phyloP scores from a whole-genome alignment of 345 rosid species.

The Eucalyptus paniculata region DNA sequence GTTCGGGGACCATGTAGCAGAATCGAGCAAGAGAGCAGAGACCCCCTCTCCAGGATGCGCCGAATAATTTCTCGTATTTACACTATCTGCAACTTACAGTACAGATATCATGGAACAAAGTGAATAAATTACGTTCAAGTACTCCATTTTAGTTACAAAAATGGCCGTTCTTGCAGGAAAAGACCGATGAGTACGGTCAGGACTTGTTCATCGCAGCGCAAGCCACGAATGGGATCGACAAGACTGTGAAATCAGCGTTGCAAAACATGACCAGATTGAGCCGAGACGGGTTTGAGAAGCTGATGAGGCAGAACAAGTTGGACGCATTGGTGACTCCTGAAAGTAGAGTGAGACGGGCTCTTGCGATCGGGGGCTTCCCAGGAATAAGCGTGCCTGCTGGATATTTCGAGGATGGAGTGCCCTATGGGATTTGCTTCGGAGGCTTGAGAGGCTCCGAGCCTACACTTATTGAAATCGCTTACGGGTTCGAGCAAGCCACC shows the following conservation, averaged over 20 bases:
- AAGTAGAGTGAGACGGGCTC: neutral
- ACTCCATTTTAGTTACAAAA: neutral
- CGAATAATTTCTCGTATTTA: neutral
- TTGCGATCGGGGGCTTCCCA: slow-evolving; percentile 68
- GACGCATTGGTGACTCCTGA: slow-evolving; percentile 43
- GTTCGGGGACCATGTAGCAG: neutral
- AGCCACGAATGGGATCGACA: slow-evolving; percentile 11
- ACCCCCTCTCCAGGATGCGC: neutral
- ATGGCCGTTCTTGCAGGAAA: slow-evolving; percentile 24
- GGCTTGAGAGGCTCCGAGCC: slow-evolving; percentile 62
- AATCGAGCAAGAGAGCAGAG: neutral
- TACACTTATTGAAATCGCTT: slow-evolving; percentile 66
- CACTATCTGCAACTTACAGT: neutral
- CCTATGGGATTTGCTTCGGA: slow-evolving; percentile 56
- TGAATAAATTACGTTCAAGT: neutral
- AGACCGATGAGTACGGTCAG: slow-evolving; percentile 33
- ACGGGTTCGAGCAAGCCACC: slow-evolving; percentile 62
- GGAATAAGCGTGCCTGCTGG: slow-evolving; percentile 67
- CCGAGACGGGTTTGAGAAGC: slow-evolving; percentile 39
- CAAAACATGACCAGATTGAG: slow-evolving; percentile 8
- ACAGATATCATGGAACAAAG: neutral
- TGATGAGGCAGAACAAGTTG: slow-evolving; percentile 28
- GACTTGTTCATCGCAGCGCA: slow-evolving; percentile 21
- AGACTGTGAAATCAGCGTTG: slow-evolving; percentile 9
- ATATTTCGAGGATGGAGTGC: slow-evolving; percentile 32